Evolutionary conservation across 768 basidiomycete genomes (phyloP).

Genomic region (Hortiboletus campestris): DNA sequence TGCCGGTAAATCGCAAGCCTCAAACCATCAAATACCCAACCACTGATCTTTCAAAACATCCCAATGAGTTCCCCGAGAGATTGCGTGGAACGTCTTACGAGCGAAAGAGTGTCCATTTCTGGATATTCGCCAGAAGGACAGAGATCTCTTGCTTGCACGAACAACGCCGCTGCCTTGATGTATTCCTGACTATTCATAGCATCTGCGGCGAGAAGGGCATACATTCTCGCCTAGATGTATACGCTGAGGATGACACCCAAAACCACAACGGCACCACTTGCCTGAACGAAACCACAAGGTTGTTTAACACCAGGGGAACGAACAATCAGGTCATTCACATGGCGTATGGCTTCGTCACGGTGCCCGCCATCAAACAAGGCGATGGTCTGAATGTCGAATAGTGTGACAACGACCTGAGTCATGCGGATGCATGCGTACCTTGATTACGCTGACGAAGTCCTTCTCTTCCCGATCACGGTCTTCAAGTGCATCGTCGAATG

Average conservation of each 20-base stretch:
- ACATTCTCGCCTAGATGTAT: slow-evolving; percentile 14
- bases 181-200: slow-evolving; percentile 1
- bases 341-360: not conserved
- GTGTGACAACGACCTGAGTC: not conserved
- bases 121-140: slow-evolving; percentile 10
- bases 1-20: slow-evolving; percentile 4
- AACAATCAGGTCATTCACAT: not conserved
- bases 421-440: not conserved
- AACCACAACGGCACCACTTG: not conserved
- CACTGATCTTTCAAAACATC: slow-evolving; percentile 6
- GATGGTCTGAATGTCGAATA: slow-evolving; percentile 6
- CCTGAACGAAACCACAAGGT: slow-evolving; percentile 13
- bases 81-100: slow-evolving; percentile 5
- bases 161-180: not conserved
- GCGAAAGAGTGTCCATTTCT: slow-evolving; percentile 12
- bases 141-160: slow-evolving; percentile 5
- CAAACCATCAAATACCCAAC: slow-evolving; percentile 18
- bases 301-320: not conserved
- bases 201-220: slow-evolving; percentile 8
- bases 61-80: not conserved
- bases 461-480: not conserved
- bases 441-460: slow-evolving; percentile 9
- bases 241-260: not conserved
- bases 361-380: slow-evolving; percentile 6
- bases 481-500: slow-evolving; percentile 1